A percentile compares a stretch with the other conserved stretches of the same genome.
Conservation (phyloP, 1,139 yeast species). For the Saccharomyces hybrid region DNA sequence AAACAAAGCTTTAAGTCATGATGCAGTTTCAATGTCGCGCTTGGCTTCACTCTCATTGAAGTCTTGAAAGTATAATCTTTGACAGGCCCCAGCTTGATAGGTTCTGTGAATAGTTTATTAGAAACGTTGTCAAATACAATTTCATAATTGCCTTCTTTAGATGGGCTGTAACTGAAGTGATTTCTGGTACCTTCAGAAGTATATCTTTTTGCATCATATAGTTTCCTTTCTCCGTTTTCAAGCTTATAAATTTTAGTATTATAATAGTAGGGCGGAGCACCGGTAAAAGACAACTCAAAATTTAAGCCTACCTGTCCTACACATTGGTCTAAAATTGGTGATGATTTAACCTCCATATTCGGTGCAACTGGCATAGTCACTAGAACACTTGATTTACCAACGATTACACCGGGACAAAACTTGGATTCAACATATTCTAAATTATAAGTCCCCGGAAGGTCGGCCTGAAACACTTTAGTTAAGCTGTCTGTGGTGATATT, state of each 20-base stretch:
- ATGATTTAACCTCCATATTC: slow-evolving; percentile 42
- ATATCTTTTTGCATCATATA: slow-evolving; percentile 34
- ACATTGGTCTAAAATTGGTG: slow-evolving; percentile 72
- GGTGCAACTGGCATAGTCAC: slow-evolving; percentile 51
- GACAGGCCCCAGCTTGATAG: slow-evolving; percentile 30
- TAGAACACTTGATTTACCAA: slow-evolving; percentile 39
- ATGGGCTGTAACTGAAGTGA: slow-evolving; percentile 65
- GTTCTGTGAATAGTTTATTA: slow-evolving; percentile 46
- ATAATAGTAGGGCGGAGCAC: slow-evolving; percentile 75
- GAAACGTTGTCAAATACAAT: slow-evolving; percentile 55
- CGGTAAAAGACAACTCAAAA: slow-evolving; percentile 58
- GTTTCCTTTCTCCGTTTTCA: slow-evolving; percentile 30
- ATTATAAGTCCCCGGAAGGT: slow-evolving; percentile 56
- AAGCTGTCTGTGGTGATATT: slow-evolving; percentile 11
- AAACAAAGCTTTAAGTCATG: slow-evolving; percentile 37
- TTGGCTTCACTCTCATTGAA: slow-evolving; percentile 39
- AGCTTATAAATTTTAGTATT: slow-evolving; percentile 54
- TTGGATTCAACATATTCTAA: slow-evolving; percentile 47
- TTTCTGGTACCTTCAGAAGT: slow-evolving; percentile 38
- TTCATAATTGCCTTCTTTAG: slow-evolving; percentile 70
- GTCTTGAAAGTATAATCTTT: slow-evolving; percentile 33
- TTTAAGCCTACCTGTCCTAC: slow-evolving; percentile 86
- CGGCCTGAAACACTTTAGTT: slow-evolving; percentile 18
- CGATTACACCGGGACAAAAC: slow-evolving; percentile 57
- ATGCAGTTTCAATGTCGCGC: slow-evolving; percentile 30